Evolutionary conservation across 371 early-diverging fungal species (phyloP).

Genomic region (Coemansia sp.): DNA sequence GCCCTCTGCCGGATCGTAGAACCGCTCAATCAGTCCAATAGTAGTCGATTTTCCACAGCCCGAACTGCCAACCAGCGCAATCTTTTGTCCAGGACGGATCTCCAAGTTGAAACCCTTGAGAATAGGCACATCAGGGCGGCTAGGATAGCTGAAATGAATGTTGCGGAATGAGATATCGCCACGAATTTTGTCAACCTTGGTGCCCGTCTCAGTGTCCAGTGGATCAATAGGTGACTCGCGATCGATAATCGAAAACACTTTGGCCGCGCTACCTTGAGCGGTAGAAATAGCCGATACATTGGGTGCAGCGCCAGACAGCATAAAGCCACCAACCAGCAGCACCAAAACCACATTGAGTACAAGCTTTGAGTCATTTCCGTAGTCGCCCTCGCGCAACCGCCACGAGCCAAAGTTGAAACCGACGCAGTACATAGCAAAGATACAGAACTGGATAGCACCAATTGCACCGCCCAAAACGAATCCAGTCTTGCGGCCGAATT

Average conservation of each 20-base stretch:
- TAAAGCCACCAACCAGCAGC: conserved; percentile 55
- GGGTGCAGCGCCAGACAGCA: conserved; percentile 61
- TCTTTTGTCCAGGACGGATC: conserved; percentile 77
- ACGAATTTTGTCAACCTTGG: conserved; percentile 19
- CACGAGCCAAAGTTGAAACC: conserved; percentile 66
- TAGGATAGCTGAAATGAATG: conserved; percentile 75
- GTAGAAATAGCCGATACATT: conserved; percentile 60
- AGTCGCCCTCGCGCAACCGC: conserved; percentile 65
- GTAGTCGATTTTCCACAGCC: conserved; percentile 92
- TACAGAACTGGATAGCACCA: conserved; percentile 50
- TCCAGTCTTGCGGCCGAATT: conserved; percentile 45
- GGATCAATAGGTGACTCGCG: conserved; percentile 60
- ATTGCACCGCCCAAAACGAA: conserved; percentile 54
- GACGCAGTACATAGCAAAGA: conserved; percentile 56
- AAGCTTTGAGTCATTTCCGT: conserved; percentile 57
- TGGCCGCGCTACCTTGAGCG: conserved; percentile 59
- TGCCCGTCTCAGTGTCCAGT: conserved; percentile 48
- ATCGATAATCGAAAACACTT: conserved; percentile 61
- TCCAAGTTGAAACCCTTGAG: conserved; percentile 73
- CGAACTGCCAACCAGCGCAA: conserved; percentile 71
- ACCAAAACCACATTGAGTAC: conserved; percentile 39
- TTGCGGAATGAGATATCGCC: conserved; percentile 57
- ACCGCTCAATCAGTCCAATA: conserved; percentile 73
- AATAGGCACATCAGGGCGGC: conserved; percentile 66
- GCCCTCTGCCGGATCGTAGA: conserved; percentile 76